phyloP scores from a whole-genome alignment of 345 rosid species.

The Rhizophora apiculata region DNA sequence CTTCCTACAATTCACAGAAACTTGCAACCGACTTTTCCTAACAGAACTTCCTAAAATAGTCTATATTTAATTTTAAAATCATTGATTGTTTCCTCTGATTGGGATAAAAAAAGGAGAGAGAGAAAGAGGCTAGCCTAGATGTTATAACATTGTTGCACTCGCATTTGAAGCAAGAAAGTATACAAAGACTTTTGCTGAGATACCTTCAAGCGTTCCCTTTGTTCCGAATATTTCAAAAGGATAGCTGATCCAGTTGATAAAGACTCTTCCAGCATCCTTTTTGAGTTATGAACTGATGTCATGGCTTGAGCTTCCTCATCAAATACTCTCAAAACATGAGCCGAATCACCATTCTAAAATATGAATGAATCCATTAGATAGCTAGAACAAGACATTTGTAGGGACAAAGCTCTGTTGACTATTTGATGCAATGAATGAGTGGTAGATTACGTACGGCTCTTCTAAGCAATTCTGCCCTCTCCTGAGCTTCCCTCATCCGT shows the following conservation, averaged over 20 bases:
- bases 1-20: no score
- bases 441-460: conserved; percentile 48
- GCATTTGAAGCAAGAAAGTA: background rate
- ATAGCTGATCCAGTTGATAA: conserved; percentile 75
- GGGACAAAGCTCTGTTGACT: background rate
- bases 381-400: background rate
- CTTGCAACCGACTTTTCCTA: no score
- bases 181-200: background rate
- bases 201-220: conserved; percentile 92
- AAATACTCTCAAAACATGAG: conserved; percentile 76
- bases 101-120: no score
- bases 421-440: background rate
- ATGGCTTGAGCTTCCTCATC: conserved; percentile 94
- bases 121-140: no score
- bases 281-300: conserved; percentile 78
- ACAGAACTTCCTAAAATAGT: no score
- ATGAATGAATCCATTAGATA: background rate
- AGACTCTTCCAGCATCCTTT: conserved; percentile 80
- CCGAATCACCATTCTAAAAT: conserved; percentile 69
- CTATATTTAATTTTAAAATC: no score
- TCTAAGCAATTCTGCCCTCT: conserved; percentile 80
- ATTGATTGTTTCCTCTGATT: no score
- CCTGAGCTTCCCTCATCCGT: conserved; percentile 69
- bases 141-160: no score
- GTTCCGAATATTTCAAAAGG: conserved; percentile 80